These are phyloP conservation scores for Echinochloa phyllopogon DNA, from an alignment of 176 grass and related monocot species.

Conservation along the genomic window DNA sequence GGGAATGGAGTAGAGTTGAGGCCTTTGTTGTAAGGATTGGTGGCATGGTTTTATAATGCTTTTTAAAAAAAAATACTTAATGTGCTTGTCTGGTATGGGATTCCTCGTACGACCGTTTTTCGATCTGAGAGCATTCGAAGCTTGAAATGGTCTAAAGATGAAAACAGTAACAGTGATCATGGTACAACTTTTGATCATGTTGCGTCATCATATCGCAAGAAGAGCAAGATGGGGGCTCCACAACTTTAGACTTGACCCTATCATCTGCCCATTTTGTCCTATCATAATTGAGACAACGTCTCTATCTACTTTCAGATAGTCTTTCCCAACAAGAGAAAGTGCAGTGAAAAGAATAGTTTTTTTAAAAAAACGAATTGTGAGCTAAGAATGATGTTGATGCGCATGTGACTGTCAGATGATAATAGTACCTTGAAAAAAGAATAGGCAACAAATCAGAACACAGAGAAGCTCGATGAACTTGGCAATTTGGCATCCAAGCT, in stretches of 20 bases:
- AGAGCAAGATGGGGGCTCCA: background rate
- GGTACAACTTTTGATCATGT: background rate
- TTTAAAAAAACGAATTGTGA: background rate
- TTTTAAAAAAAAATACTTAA: background rate
- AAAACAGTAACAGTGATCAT: background rate
- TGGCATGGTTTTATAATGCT: background rate
- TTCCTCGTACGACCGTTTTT: background rate
- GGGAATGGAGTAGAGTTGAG: background rate
- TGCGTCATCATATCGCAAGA: background rate
- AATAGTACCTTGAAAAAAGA: background rate
- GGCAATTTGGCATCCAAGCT: background rate
- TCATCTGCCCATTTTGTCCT: background rate
- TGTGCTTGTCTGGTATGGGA: no score
- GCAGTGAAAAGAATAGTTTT: background rate
- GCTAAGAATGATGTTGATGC: constrained; percentile 3
- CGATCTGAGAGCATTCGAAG: background rate
- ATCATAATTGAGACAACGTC: background rate
- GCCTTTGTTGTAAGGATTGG: background rate
- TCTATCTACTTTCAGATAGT: background rate
- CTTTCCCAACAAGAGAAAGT: background rate
- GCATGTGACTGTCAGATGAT: background rate
- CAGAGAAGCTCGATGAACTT: background rate
- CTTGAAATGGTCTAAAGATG: no score
- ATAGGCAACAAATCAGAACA: background rate
- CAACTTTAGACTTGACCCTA: background rate